Base-by-base conservation (phyloP, 768 basidiomycete species). In the Pleurotus citrinopileatus region DNA sequence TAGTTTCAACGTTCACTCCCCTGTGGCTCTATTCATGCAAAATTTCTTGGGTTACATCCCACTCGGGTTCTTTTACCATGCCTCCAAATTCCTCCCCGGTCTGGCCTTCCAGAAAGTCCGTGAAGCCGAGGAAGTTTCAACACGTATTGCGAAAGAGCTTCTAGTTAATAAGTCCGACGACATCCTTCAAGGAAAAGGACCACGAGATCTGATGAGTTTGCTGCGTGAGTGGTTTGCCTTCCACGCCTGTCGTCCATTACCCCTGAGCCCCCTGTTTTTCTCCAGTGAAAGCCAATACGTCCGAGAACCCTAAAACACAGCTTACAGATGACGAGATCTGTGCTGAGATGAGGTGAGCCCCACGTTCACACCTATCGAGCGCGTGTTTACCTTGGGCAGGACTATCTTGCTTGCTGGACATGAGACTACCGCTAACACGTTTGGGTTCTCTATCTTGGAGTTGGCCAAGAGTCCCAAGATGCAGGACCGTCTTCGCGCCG, bases 101-200 rank as follows among this genome's bases (percentile, higher is more conserved):
- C 38, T 17, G 26, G 29, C 45, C n/a, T 44, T 82, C 34, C 70
- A 75, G 17, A 77, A 79, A 44, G 74, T 75, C 8, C 72, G 76
- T 23, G 68, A 76, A 48, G 77, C 77, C 0, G 75, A 73, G 15
- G 61, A 67, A 22, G 57, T 78, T n/a, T 76, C 76, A 6, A 71
- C 75, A 54, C 71, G 66, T 28, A 70, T 83, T 15, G 75, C 81
- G 0, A 67, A 72, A 47, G 65, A 74, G 51, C 67, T 84, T 3
- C 70, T 83, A 8, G 68, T 73, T 10, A 71, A 70, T 19, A 82
- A 83, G 62, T 64, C 73, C 3, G 73, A 76, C 38, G 78, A 75
- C 6, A 66, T 79, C n/a, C 58, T 72, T 4, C 69, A 73, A 37
- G 81, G 79, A 2, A 80, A 75, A 59, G 71, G 72, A 19, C 75